phyloP scores from a whole-genome alignment of 345 rosid genomes.

The Melaleuca quinquenervia region DNA sequence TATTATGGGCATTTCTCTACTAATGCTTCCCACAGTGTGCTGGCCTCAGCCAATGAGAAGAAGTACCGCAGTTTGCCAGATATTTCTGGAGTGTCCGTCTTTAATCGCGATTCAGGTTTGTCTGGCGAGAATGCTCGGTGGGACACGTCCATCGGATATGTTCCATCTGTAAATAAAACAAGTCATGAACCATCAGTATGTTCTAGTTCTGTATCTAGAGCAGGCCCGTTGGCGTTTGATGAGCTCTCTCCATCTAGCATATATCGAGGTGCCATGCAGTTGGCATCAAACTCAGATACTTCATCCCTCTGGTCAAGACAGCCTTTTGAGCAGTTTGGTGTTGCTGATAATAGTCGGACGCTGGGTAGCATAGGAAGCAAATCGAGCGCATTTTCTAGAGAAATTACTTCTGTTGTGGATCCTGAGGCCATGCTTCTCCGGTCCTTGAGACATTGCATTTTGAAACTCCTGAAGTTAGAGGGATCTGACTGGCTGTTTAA shows the following conservation, averaged over 20 bases:
- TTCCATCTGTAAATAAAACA: conserved; percentile 34
- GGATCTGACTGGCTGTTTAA: conserved; percentile 94
- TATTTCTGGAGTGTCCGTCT: conserved; percentile 62
- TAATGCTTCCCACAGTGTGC: conserved; percentile 27
- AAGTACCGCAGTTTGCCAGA: conserved; percentile 87
- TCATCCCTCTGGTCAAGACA: conserved; percentile 93
- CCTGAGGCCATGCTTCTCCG: conserved; percentile 75
- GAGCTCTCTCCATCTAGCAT: conserved; percentile 38
- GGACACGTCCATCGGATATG: conserved; percentile 48
- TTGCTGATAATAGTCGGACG: conserved; percentile 42
- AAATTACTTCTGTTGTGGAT: conserved; percentile 35
- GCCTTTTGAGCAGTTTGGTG: conserved; percentile 95
- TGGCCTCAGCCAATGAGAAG: conserved; percentile 43
- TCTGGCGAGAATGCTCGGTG: conserved; percentile 38
- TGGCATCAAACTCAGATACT: conserved; percentile 26
- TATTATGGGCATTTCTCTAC: conserved; percentile 33
- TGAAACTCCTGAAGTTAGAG: conserved; percentile 74
- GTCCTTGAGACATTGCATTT: conserved; percentile 63
- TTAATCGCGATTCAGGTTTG: conserved; percentile 36
- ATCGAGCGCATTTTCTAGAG: conserved; percentile 24
- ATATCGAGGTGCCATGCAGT: conserved; percentile 32
- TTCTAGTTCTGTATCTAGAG: conserved; percentile 40
- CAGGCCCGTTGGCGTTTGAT: conserved; percentile 34
- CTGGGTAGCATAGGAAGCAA: conserved; percentile 33
- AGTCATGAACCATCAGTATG: conserved; percentile 38